phyloP scores from a whole-genome alignment of 1,284 basidiomycete genomes.

The Sporisorium iseilematis-ciliati region DNA sequence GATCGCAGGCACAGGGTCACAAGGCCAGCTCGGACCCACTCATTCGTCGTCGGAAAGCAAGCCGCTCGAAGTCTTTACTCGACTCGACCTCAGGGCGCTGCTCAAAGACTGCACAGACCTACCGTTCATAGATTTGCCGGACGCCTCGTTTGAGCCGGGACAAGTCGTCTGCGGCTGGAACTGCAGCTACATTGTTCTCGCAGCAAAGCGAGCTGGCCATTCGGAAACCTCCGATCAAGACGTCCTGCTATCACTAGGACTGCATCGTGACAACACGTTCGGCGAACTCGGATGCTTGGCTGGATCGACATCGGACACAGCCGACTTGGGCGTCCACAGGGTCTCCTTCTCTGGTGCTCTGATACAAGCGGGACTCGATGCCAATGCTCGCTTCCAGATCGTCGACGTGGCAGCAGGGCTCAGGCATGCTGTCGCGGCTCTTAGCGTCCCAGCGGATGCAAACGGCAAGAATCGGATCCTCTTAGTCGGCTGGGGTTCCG shows the following conservation, averaged over 20 bases:
- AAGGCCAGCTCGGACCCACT: slow-evolving; percentile 39
- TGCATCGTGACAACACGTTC: slow-evolving; percentile 31
- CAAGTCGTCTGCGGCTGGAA: slow-evolving; percentile 47
- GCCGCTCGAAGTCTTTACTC: slow-evolving; percentile 12
- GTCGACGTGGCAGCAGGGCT: slow-evolving; percentile 31
- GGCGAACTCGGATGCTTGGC: slow-evolving; percentile 37
- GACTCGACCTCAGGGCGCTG: slow-evolving; percentile 17
- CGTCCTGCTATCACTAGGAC: slow-evolving; percentile 38
- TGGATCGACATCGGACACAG: background rate
- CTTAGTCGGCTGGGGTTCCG: slow-evolving; percentile 47
- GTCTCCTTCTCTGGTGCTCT: slow-evolving; percentile 26
- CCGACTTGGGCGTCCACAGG: slow-evolving; percentile 14
- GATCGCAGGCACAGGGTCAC: slow-evolving; percentile 20
- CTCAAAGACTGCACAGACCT: background rate
- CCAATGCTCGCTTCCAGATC: slow-evolving; percentile 8
- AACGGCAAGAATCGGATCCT: background rate
- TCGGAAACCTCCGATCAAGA: slow-evolving; percentile 5
- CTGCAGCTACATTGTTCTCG: slow-evolving; percentile 42
- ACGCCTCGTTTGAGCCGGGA: slow-evolving; percentile 9
- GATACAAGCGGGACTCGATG: slow-evolving; percentile 12
- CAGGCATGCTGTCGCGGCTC: slow-evolving; percentile 26
- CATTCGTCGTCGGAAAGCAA: background rate
- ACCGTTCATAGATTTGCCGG: background rate
- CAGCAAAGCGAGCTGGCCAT: too few species aligned
- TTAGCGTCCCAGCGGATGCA: slow-evolving; percentile 5